Evolutionary conservation across 2,329 filamentous ascomycete species (phyloP).

Genomic region (Celoporthe dispersa): DNA sequence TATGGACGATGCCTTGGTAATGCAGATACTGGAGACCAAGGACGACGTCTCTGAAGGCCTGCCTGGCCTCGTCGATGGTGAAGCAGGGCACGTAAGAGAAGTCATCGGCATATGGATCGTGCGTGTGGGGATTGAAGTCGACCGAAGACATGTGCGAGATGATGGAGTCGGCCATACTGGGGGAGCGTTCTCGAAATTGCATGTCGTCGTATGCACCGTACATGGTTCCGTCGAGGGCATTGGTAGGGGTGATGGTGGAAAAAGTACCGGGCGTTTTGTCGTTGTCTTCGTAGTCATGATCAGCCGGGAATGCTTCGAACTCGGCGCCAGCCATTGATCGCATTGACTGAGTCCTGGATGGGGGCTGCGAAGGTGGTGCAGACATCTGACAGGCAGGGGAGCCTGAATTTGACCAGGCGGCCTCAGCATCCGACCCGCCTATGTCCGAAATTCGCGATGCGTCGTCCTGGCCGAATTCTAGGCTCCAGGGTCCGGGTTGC

Average conservation of each 20-base stretch:
- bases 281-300: slow-evolving; percentile 57
- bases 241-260: slow-evolving; percentile 55
- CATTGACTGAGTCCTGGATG: slow-evolving; percentile 53
- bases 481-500: slow-evolving; percentile 71
- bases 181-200: slow-evolving; percentile 67
- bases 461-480: slow-evolving; percentile 69
- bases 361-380: slow-evolving; percentile 50
- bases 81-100: slow-evolving; percentile 93
- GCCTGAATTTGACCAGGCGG: slow-evolving; percentile 40
- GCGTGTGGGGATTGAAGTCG: slow-evolving; percentile 59
- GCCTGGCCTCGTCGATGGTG: slow-evolving; percentile 80
- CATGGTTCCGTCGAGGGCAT: slow-evolving; percentile 77
- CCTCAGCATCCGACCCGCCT: slow-evolving; percentile 47
- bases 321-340: slow-evolving; percentile 46
- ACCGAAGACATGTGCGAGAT: slow-evolving; percentile 72
- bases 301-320: slow-evolving; percentile 39
- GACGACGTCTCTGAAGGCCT: slow-evolving; percentile 89
- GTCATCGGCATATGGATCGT: slow-evolving; percentile 79
- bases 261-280: slow-evolving; percentile 58
- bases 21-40: slow-evolving; percentile 92
- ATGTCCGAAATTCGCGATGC: slow-evolving; percentile 49
- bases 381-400: slow-evolving; percentile 45
- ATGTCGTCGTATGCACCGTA: slow-evolving; percentile 73
- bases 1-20: slow-evolving; percentile 82
- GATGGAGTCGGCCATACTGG: slow-evolving; percentile 80